phyloP scores from a whole-genome alignment of 129 eudicot species.

The Chrysanthemum seticuspe region DNA sequence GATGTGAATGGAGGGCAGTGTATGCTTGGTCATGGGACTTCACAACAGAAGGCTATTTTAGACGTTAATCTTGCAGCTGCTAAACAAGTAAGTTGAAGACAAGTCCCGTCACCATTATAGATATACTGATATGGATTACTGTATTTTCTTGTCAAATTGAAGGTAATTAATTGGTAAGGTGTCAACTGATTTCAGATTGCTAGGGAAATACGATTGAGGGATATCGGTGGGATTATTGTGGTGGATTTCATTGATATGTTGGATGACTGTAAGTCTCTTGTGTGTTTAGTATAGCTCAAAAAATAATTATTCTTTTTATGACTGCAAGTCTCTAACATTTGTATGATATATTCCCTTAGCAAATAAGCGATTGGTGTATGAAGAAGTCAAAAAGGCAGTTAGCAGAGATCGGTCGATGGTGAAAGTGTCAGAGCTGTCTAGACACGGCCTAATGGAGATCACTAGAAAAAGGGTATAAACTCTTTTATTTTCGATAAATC shows the following conservation, averaged over 20 bases:
- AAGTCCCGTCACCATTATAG: not conserved
- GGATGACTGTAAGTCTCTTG: conserved; percentile 66
- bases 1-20: conserved; percentile 97
- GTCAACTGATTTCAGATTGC: conserved; percentile 71
- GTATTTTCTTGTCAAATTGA: not conserved
- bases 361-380: conserved; percentile 78
- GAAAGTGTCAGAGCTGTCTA: conserved; percentile 85
- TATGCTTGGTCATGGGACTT: conserved; percentile 94
- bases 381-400: conserved; percentile 84
- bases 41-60: conserved; percentile 90
- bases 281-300: not conserved
- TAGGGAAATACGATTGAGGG: conserved; percentile 84
- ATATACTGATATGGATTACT: not conserved
- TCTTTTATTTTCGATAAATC: not conserved
- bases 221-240: conserved; percentile 91
- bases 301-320: no score
- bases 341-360: conserved; percentile 43
- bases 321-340: no score
- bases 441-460: conserved; percentile 93
- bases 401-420: conserved; percentile 86
- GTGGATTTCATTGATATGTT: conserved; percentile 90
- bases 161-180: conserved; percentile 5
- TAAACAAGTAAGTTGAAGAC: conserved; percentile 61
- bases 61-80: conserved; percentile 98
- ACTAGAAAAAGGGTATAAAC: conserved; percentile 80